These are phyloP conservation scores for Sporormia fimetaria DNA, from an alignment of 495 filamentous ascomycete species.

Conservation along the genomic window DNA sequence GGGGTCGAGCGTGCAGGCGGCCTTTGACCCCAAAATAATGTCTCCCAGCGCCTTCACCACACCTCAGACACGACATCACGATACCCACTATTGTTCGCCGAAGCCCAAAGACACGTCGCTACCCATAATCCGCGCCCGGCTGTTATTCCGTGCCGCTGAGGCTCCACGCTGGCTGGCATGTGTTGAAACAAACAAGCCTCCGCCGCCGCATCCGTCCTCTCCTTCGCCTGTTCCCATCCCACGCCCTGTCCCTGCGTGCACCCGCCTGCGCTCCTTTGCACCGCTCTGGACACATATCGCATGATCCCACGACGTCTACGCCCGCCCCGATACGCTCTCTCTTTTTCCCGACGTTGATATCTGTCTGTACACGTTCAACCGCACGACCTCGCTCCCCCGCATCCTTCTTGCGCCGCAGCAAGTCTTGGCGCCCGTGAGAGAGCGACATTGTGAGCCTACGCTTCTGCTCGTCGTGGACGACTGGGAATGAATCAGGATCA, in stretches of 20 bases:
- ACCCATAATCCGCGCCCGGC: slow-evolving; percentile 8
- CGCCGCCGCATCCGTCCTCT: slow-evolving; percentile 5
- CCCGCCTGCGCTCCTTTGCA: no score
- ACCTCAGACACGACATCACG: no score
- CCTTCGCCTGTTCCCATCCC: slow-evolving; percentile 5
- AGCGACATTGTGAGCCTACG: slow-evolving; percentile 2
- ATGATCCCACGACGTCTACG: no score
- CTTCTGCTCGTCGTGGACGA: no score
- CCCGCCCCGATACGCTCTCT: not conserved
- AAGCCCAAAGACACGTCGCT: no score
- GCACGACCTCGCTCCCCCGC: slow-evolving; percentile 2
- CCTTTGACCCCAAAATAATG: no score
- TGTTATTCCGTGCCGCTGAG: slow-evolving; percentile 2
- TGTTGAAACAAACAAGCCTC: slow-evolving; percentile 11
- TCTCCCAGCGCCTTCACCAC: no score
- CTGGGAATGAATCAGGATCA: slow-evolving; percentile 32
- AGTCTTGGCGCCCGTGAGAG: slow-evolving; percentile 3
- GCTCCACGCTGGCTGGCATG: slow-evolving; percentile 5
- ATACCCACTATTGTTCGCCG: no score
- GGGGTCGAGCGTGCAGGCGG: no score
- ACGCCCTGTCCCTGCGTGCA: not conserved
- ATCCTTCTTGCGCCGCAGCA: slow-evolving; percentile 10
- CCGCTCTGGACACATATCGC: no score
- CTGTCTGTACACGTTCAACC: not conserved
- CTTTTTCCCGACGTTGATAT: slow-evolving; percentile 3